Conservation (phyloP, 352 stramenopile genomes). For the Pythium grandisporangium region DNA sequence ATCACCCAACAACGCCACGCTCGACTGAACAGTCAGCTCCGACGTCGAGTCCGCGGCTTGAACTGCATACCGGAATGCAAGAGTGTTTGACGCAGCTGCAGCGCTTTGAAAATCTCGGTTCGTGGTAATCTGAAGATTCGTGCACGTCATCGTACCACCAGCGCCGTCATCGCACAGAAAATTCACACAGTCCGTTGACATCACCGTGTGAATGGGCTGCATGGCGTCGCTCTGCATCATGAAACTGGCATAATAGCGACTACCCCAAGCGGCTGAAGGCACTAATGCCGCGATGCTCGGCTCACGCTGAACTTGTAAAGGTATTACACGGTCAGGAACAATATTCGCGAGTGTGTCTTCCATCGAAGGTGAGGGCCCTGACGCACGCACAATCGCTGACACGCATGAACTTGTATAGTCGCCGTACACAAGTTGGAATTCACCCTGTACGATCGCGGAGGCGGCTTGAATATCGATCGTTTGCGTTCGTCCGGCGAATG, state of each 20-base stretch:
- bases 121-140: slow-evolving; percentile 18
- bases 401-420: slow-evolving; percentile 30
- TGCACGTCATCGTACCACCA: slow-evolving; percentile 19
- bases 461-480: slow-evolving; percentile 49
- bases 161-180: slow-evolving; percentile 38
- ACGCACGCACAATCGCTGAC: slow-evolving; percentile 29
- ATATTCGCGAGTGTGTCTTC: slow-evolving; percentile 26
- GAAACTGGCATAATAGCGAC: slow-evolving; percentile 44
- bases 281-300: slow-evolving; percentile 16
- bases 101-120: slow-evolving; percentile 37
- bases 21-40: slow-evolving; percentile 18
- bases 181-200: slow-evolving; percentile 19
- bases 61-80: slow-evolving; percentile 50
- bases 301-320: slow-evolving; percentile 34
- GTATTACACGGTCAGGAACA: slow-evolving; percentile 22
- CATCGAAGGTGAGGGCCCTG: slow-evolving; percentile 21
- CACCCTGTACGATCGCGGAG: slow-evolving; percentile 32
- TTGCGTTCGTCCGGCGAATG: slow-evolving; percentile 31
- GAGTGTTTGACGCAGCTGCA: slow-evolving; percentile 22
- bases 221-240: slow-evolving; percentile 22
- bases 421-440: slow-evolving; percentile 27
- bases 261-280: no score
- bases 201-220: slow-evolving; percentile 17
- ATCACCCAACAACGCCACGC: slow-evolving; percentile 18
- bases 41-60: slow-evolving; percentile 24